Percentiles rank a stretch among this genome's conserved stretches.
Evolutionary conservation across 345 rosid genomes (phyloP).

Genomic region (Acer negundo): DNA sequence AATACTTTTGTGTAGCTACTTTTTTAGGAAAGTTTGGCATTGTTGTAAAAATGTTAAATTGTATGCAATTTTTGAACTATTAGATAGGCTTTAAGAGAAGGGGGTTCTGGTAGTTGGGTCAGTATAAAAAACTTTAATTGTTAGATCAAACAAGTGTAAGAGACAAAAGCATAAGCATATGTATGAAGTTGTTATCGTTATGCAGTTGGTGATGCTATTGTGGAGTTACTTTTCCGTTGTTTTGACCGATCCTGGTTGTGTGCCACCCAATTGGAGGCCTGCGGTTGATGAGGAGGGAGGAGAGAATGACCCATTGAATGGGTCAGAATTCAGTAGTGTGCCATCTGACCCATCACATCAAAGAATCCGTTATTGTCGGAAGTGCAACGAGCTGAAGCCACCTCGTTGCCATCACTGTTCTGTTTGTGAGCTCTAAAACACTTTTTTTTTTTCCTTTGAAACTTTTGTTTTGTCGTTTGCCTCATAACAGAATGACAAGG

Average conservation of each 20-base stretch:
- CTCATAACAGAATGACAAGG: slow-evolving; percentile 13
- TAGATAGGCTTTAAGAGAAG: neutral
- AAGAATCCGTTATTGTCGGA: slow-evolving; percentile 77
- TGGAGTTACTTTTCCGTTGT: slow-evolving; percentile 99
- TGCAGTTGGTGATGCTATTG: slow-evolving; percentile 87
- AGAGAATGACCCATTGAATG: slow-evolving; percentile 75
- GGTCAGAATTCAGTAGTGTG: slow-evolving; percentile 53
- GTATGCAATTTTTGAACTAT: neutral
- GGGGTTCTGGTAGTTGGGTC: neutral
- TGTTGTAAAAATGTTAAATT: neutral
- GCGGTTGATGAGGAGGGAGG: slow-evolving; percentile 77
- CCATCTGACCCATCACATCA: slow-evolving; percentile 61
- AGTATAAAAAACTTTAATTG: neutral
- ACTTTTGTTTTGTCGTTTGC: slow-evolving; percentile 1
- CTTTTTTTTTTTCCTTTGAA: neutral
- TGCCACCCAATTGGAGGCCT: slow-evolving; percentile 91
- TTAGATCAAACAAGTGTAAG: slow-evolving; percentile 3
- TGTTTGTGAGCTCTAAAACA: slow-evolving; percentile 65
- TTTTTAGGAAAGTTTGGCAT: neutral
- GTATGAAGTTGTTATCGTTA: slow-evolving; percentile 3
- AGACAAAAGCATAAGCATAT: neutral
- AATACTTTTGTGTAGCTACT: neutral
- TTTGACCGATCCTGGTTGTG: slow-evolving; percentile 88
- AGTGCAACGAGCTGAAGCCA: slow-evolving; percentile 89
- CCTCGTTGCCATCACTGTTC: slow-evolving; percentile 98